Evolutionary conservation across 257 asterid species (phyloP).

Genomic region (Orobanche coerulescens): DNA sequence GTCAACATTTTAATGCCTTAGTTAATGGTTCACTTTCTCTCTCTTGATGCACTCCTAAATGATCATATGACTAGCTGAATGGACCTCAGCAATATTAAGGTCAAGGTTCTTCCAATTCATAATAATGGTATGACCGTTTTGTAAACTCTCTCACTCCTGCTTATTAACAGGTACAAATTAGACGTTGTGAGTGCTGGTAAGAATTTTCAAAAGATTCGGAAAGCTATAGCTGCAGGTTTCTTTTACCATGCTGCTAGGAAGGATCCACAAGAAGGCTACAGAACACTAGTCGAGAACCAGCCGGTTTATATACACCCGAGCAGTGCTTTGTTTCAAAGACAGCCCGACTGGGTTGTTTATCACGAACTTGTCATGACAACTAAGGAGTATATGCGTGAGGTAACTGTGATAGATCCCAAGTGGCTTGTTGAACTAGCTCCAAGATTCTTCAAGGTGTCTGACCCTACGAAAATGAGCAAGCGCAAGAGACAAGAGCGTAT

Average conservation of each 20-base stretch:
- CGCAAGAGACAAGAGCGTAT: constrained; percentile 95
- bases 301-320: constrained; percentile 94
- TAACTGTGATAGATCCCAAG: constrained; percentile 78
- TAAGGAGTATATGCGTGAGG: constrained; percentile 96
- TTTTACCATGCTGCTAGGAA: constrained; percentile 85
- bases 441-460: constrained; percentile 80
- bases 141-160: not conserved
- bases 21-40: constrained; percentile 6
- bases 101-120: not conserved
- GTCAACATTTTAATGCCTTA: not conserved
- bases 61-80: not conserved
- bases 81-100: not conserved
- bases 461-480: constrained; percentile 93
- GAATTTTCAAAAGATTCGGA: constrained; percentile 72
- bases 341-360: constrained; percentile 94
- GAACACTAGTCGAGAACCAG: constrained; percentile 82
- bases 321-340: constrained; percentile 88
- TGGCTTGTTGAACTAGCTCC: constrained; percentile 98
- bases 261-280: constrained; percentile 92
- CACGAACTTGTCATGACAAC: constrained; percentile 95
- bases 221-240: constrained; percentile 92
- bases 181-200: constrained; percentile 85
- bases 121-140: not conserved
- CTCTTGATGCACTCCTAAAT: not conserved
- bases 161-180: constrained; percentile 61